phyloP scores from a whole-genome alignment of 2,329 filamentous ascomycete genomes.

The Shiraia bambusicola region DNA sequence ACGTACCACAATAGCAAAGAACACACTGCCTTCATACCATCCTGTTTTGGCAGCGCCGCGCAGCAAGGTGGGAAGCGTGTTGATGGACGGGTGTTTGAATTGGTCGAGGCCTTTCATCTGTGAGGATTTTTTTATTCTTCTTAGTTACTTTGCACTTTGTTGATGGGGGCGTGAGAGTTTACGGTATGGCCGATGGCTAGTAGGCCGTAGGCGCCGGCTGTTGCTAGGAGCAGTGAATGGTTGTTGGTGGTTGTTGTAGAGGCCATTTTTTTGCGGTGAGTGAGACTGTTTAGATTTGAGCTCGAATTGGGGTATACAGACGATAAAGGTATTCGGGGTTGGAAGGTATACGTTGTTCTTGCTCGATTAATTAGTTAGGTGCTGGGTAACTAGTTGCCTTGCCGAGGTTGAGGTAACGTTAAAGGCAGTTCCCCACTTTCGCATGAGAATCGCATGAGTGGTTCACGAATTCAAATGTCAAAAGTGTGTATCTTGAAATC shows the following conservation, averaged over 20 bases:
- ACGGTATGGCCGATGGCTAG: slow-evolving; percentile 39
- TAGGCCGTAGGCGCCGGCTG: slow-evolving; percentile 32
- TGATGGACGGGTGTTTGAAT: slow-evolving; percentile 38
- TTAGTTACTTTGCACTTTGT: neutral
- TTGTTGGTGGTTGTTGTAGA: slow-evolving; percentile 17
- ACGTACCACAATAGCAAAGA: slow-evolving; percentile 39
- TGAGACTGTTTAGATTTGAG: neutral
- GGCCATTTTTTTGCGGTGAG: slow-evolving; percentile 13
- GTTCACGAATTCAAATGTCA: neutral
- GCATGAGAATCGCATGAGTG: too few species aligned
- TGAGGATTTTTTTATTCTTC: neutral
- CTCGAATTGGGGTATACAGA: neutral
- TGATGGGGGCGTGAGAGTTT: slow-evolving; percentile 3
- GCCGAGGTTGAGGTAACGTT: too few species aligned
- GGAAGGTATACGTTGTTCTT: too few species aligned
- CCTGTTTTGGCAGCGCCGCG: slow-evolving; percentile 36
- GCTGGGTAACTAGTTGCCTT: too few species aligned
- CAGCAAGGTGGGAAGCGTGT: slow-evolving; percentile 27
- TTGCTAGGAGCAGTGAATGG: slow-evolving; percentile 33
- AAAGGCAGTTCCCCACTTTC: too few species aligned
- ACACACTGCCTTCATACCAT: slow-evolving; percentile 42
- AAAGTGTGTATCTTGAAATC: too few species aligned
- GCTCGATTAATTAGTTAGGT: too few species aligned
- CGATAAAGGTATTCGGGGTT: neutral
- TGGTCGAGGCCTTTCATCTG: slow-evolving; percentile 39